phyloP scores from a whole-genome alignment of 192 early-diverging fungal species.

The Podila horticola region DNA sequence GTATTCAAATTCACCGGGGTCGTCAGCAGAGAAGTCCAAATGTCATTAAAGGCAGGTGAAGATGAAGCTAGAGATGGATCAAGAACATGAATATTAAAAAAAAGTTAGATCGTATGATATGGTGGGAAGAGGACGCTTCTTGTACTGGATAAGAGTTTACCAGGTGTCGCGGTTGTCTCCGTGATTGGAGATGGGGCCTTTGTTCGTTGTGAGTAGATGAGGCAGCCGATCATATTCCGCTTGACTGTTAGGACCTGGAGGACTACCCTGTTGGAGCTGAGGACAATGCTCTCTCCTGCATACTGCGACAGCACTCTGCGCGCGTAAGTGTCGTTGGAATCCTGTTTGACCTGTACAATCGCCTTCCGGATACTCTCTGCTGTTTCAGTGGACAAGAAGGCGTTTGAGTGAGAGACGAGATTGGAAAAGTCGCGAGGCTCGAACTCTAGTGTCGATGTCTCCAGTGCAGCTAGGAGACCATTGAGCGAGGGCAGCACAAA shows the following conservation, averaged over 20 bases:
- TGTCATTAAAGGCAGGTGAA: conserved; percentile 30
- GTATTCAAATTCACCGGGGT: conserved; percentile 5
- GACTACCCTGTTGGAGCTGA: conserved; percentile 65
- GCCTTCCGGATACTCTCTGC: conserved; percentile 57
- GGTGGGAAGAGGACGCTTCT: not conserved
- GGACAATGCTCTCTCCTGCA: conserved; percentile 50
- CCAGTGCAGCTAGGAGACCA: conserved; percentile 63
- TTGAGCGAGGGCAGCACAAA: conserved; percentile 69
- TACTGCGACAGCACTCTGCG: conserved; percentile 59
- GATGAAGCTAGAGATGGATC: not conserved
- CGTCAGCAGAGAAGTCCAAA: conserved; percentile 51
- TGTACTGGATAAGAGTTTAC: not conserved
- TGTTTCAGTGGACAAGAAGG: conserved; percentile 56
- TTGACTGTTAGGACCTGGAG: conserved; percentile 59
- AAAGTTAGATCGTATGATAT: conserved; percentile 16
- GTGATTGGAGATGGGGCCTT: not conserved
- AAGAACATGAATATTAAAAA: not conserved
- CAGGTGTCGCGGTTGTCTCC: conserved; percentile 2
- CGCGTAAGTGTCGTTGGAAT: conserved; percentile 43
- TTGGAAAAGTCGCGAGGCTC: conserved; percentile 55
- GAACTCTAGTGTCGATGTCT: conserved; percentile 53
- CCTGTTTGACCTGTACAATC: conserved; percentile 50
- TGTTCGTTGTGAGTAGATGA: conserved; percentile 23
- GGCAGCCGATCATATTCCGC: conserved; percentile 62
- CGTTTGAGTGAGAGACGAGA: conserved; percentile 53